Base-by-base conservation (phyloP, 2,329 filamentous ascomycete species). In the Xylariaceae sp. region DNA sequence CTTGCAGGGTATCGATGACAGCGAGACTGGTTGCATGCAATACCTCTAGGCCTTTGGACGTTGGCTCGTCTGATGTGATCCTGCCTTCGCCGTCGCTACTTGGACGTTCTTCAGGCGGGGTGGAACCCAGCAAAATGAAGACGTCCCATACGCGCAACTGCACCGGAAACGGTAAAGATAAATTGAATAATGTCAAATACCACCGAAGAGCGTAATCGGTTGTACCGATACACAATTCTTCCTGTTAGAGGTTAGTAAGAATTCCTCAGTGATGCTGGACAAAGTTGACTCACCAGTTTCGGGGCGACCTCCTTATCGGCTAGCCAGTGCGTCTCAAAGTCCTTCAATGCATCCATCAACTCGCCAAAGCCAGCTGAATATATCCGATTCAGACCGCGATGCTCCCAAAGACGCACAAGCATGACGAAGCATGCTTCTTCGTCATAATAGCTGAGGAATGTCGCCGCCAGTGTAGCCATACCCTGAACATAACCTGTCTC, bases 71-170 rank as follows among this genome's bases (percentile, higher is more conserved):
- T 34, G 63, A 61, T 40, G 58, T 60, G 36, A 63, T 56, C 39
- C 56, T 55, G 29, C 34, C 45, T 12, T 44, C 17, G 9, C 37
- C 36, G 16, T 42, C n/a, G 12, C 42, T 40, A 8, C 44, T 30
- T 17, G 53, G 42, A 2, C 50, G 17, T 12, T 47, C 38, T 19
- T 60, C 52, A n/a, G 74, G 70, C n/a, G 81, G 72, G 9, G 76
- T 74, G 53, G 91, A 88, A 35, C 91, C 93, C 11, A 97, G 78
- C 12, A 98, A 79, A 78, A 98, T 89, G 66, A 97, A 97, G 1
- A 96, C 87, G 60, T 98, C 93, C 93, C 93, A 98, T 13, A 98
- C 86, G 37, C 93, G 85, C 28, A 98, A 81, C 64, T 97, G 93
- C 3, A 91, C 90, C 0, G 88, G 78, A 56, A 97, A 98, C 0